A percentile compares a stretch with the other conserved stretches of the same genome.
Evolutionary conservation across 73 alveolate genomes (phyloP).

Genomic region (Paramecium primaurelia): DNA sequence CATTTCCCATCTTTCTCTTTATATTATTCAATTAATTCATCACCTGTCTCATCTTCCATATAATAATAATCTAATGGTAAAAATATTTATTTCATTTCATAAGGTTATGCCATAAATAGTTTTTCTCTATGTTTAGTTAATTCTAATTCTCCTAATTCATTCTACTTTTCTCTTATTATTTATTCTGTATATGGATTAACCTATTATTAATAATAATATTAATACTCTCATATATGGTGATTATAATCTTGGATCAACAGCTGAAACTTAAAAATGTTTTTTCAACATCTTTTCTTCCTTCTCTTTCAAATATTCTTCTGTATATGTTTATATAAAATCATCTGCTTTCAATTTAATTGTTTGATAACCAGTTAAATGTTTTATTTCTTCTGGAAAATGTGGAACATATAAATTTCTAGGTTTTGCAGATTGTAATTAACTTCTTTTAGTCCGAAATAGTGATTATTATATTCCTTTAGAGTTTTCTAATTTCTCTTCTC

Average conservation of each 20-base stretch:
- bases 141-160: slow-evolving; percentile 18
- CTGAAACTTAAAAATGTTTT: slow-evolving; percentile 20
- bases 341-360: slow-evolving; percentile 31
- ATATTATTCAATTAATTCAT: slow-evolving; percentile 39
- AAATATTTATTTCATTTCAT: not conserved
- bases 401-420: slow-evolving; percentile 34
- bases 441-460: not conserved
- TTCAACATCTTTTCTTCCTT: not conserved
- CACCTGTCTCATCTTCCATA: slow-evolving; percentile 51
- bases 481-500: not conserved
- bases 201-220: not conserved
- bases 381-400: not conserved
- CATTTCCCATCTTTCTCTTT: slow-evolving; percentile 36
- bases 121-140: slow-evolving; percentile 12
- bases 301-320: slow-evolving; percentile 1
- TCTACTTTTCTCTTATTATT: not conserved
- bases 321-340: not conserved
- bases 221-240: slow-evolving; percentile 14
- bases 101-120: slow-evolving; percentile 23
- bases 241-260: slow-evolving; percentile 27
- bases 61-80: slow-evolving; percentile 60
- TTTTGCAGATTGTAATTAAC: slow-evolving; percentile 18
- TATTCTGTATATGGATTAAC: not conserved
- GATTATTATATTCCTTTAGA: not conserved
- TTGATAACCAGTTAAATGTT: slow-evolving; percentile 31